Conservation (phyloP, 2,329 filamentous ascomycete species). For the Gyromitra esculenta region DNA sequence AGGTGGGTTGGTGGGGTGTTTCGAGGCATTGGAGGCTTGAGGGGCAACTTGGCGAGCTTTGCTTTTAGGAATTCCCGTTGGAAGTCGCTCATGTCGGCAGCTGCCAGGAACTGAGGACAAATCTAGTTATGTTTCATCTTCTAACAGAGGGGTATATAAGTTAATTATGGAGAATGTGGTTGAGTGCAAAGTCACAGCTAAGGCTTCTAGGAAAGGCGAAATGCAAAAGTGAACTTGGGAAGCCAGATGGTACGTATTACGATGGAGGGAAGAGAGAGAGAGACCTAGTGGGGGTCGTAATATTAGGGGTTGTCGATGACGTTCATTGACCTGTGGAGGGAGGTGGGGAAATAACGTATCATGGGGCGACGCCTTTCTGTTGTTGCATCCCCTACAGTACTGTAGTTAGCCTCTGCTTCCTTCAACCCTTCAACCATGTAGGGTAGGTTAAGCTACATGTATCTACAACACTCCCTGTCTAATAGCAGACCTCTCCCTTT, state of each 20-base stretch:
- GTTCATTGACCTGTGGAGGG: constrained; percentile 4
- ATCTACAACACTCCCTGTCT: background rate
- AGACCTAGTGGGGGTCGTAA: background rate
- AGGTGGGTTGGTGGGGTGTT: constrained; percentile 57
- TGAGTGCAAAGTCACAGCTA: background rate
- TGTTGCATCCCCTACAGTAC: no score
- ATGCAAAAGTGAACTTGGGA: background rate
- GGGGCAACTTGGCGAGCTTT: constrained; percentile 72
- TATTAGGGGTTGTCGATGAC: background rate
- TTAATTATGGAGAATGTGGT: background rate
- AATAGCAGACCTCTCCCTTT: background rate
- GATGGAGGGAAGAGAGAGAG: background rate
- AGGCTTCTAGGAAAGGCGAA: background rate
- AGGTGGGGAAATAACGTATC: background rate
- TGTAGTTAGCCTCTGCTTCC: background rate
- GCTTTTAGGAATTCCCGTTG: constrained; percentile 81
- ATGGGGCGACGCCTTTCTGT: no score
- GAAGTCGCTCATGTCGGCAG: constrained; percentile 77
- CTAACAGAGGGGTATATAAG: constrained; percentile 1
- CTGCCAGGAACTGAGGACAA: constrained; percentile 15
- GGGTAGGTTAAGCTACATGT: no score
- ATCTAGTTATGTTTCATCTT: constrained; percentile 18
- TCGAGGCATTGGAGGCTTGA: constrained; percentile 64
- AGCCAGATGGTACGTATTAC: background rate
- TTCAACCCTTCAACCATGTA: background rate